phyloP scores from a whole-genome alignment of 495 filamentous ascomycete species.

The Pyrenula aspistea region DNA sequence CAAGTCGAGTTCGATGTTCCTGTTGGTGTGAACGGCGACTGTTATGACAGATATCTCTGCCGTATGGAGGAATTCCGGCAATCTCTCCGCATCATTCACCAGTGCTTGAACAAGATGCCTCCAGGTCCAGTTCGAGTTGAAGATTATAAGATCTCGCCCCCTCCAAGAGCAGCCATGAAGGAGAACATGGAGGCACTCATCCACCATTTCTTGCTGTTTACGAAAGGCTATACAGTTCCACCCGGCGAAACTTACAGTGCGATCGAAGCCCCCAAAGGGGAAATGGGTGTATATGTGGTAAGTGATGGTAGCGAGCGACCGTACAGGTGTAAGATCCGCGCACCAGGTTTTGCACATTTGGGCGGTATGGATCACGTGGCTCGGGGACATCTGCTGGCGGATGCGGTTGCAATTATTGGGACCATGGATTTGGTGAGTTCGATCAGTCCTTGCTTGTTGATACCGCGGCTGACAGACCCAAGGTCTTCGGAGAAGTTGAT shows the following conservation, averaged over 20 bases:
- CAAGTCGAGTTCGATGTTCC: constrained; percentile 97
- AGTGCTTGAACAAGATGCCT: constrained; percentile 99
- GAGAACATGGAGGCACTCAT: constrained; percentile 99
- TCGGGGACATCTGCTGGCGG: constrained; percentile 85
- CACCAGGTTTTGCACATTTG: constrained; percentile 94
- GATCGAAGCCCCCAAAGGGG: constrained; percentile 97
- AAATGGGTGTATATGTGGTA: constrained; percentile 98
- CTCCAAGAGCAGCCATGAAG: constrained; percentile 97
- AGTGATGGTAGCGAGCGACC: constrained; percentile 91
- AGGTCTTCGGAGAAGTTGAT: constrained; percentile 53
- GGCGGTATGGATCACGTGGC: constrained; percentile 86
- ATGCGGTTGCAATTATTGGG: constrained; percentile 92
- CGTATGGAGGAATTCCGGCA: constrained; percentile 99
- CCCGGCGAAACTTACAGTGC: constrained; percentile 95
- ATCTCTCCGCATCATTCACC: constrained; percentile 92
- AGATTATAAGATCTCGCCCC: constrained; percentile 98
- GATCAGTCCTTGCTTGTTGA: not conserved
- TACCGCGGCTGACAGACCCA: constrained; percentile 7
- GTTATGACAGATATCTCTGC: constrained; percentile 97
- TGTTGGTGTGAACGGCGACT: constrained; percentile 93
- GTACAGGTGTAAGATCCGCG: constrained; percentile 95
- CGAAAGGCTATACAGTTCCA: constrained; percentile 96
- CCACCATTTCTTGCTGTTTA: constrained; percentile 97
- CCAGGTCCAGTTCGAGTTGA: constrained; percentile 86
- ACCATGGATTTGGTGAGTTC: constrained; percentile 70